Percentiles rank a stretch among this genome's conserved stretches.
phyloP scores from a whole-genome alignment of 345 rosid species.

The Abelmoschus esculentus region DNA sequence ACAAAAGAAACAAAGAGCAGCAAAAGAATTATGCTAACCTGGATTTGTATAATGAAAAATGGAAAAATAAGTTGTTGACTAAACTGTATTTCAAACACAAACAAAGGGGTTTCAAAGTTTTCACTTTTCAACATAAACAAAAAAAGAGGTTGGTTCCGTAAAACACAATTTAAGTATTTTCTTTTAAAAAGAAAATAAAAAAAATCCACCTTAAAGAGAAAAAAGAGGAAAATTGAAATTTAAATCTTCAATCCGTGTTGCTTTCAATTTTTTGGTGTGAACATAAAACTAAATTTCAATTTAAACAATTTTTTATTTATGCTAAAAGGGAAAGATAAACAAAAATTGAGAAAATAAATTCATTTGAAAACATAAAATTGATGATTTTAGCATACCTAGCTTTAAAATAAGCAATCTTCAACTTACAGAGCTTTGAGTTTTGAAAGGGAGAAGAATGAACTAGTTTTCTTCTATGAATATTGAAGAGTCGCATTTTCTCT shows the following conservation, averaged over 20 bases:
- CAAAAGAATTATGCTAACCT: background rate
- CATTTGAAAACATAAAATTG: slow-evolving; percentile 4
- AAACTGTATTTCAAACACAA: background rate
- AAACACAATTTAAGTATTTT: background rate
- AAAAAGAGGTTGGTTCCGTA: background rate
- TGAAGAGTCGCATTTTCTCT: background rate
- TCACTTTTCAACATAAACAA: background rate
- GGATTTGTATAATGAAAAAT: background rate
- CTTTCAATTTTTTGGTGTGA: too few relatives aligned
- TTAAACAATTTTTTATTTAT: too few relatives aligned
- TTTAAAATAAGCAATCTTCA: slow-evolving; percentile 17
- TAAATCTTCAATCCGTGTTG: too few relatives aligned
- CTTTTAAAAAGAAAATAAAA: too few relatives aligned
- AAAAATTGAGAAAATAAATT: background rate
- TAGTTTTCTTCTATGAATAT: background rate
- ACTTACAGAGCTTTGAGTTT: background rate
- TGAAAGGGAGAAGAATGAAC: background rate
- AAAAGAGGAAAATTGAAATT: too few relatives aligned
- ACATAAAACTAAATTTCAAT: too few relatives aligned
- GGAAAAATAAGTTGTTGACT: background rate
- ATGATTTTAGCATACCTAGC: slow-evolving; percentile 4
- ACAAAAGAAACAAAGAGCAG: background rate
- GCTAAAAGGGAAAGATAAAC: too few relatives aligned
- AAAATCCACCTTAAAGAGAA: too few relatives aligned
- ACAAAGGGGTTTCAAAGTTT: background rate